Evolutionary conservation across 2,329 filamentous ascomycete species (phyloP), one percentile per base, ranked within the genome.

Genomic region (Apiospora marii): DNA sequence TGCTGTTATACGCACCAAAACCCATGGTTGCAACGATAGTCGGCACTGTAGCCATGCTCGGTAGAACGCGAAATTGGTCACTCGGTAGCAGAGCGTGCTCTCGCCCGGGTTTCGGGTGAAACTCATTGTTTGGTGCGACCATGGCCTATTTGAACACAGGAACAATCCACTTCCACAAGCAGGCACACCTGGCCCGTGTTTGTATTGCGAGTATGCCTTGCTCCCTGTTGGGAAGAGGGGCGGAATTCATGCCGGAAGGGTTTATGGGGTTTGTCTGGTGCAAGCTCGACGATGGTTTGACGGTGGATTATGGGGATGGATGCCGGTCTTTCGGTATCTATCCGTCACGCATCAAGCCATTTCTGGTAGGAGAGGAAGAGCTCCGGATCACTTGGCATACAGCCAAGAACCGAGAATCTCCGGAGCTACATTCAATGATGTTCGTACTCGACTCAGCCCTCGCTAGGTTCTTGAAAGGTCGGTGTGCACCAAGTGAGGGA

Each of bases 131-230:
- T 41, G n/a, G 34, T 34, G 22, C 30, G n/a, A 64, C 30, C 41
- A n/a, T 19, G 22, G 34, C 34, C 19, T 37, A 41, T 12, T 41
- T 10, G 6, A 64, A 64, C 30, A 41, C 58, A 64, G n/a, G 58
- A 64, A 64, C 27, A n/a, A 34, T 14, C 58, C 58, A 41, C 34
- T 64, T 41, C 22, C n/a, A 64, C 10, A 14, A 34, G 34, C 34
- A 37, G 34, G 22, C 58, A 41, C 1, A 34, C 27, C 30, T n/a
- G 19, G 19, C 34, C n/a, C 41, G 34, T 64, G 30, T 64, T 64
- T 64, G 58, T 41, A 41, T 64, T 24, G 19, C 41, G 58, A 64
- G 58, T 64, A 64, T 37, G 58, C 19, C 19, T 64, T 64, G 13
- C 30, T 37, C 34, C 34, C n/a, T n/a, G 22, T 3, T 13, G 58